These are phyloP conservation scores for Apophysomyces variabilis DNA, from an alignment of 371 early-diverging fungal species.

Conservation along the genomic window DNA sequence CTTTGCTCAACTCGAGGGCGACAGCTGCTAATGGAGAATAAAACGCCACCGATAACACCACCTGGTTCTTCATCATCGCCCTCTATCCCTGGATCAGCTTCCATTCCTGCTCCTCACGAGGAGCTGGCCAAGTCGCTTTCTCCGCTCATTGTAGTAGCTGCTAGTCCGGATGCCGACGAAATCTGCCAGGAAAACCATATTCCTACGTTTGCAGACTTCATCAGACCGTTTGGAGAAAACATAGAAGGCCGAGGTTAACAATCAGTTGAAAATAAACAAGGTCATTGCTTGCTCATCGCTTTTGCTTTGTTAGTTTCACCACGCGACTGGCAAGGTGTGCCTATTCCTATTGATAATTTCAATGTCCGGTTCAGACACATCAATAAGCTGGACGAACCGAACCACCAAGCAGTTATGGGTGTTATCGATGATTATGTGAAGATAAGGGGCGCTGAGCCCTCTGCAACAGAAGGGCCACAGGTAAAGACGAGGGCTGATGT, in stretches of 20 bases:
- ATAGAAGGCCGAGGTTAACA: conserved; percentile 74
- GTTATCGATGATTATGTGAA: conserved; percentile 63
- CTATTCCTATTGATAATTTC: conserved; percentile 69
- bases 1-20: background rate
- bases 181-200: conserved; percentile 71
- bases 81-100: conserved; percentile 13
- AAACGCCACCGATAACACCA: conserved; percentile 22
- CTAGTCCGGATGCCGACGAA: conserved; percentile 76
- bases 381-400: conserved; percentile 62
- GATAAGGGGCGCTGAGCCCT: conserved; percentile 21
- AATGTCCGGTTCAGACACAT: conserved; percentile 71
- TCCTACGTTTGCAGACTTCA: conserved; percentile 71
- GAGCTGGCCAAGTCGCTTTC: conserved; percentile 66
- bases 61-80: conserved; percentile 16
- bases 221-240: conserved; percentile 83
- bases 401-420: conserved; percentile 56
- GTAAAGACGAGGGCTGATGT: conserved; percentile 50
- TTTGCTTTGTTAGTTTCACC: conserved; percentile 57
- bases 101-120: conserved; percentile 47
- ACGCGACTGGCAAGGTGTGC: conserved; percentile 71
- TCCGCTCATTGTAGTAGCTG: conserved; percentile 77
- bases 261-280: background rate
- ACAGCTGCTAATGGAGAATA: conserved; percentile 19
- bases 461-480: conserved; percentile 18
- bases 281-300: conserved; percentile 8